Evolutionary conservation across 805 yeast genomes (phyloP).

Genomic region (Priceomyces castillae): DNA sequence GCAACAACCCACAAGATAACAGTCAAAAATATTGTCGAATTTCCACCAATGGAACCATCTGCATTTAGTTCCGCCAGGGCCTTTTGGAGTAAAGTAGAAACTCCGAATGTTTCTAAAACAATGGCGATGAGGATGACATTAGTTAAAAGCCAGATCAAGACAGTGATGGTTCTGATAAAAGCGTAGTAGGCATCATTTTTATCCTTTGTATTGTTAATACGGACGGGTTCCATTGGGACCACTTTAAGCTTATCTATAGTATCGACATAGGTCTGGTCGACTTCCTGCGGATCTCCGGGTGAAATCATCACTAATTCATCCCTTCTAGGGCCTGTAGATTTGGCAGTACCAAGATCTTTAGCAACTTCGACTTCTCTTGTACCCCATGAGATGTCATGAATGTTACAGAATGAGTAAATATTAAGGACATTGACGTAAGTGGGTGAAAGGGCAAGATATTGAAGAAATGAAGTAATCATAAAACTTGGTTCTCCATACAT

Average conservation of each 20-base stretch:
- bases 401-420: slow-evolving; percentile 93
- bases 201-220: slow-evolving; percentile 17
- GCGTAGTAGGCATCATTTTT: slow-evolving; percentile 82
- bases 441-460: slow-evolving; percentile 81
- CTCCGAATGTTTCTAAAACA: slow-evolving; percentile 83
- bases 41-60: slow-evolving; percentile 31
- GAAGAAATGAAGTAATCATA: slow-evolving; percentile 83
- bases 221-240: slow-evolving; percentile 24
- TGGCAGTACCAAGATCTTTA: slow-evolving; percentile 82
- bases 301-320: slow-evolving; percentile 41
- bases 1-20: slow-evolving; percentile 94
- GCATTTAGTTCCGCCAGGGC: slow-evolving; percentile 19
- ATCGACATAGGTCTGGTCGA: slow-evolving; percentile 68
- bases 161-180: slow-evolving; percentile 82
- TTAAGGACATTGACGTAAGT: slow-evolving; percentile 87
- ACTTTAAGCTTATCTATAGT: slow-evolving; percentile 57
- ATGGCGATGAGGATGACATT: slow-evolving; percentile 80
- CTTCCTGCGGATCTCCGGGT: slow-evolving; percentile 74
- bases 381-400: slow-evolving; percentile 97
- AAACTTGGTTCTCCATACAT: slow-evolving; percentile 89
- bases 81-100: slow-evolving; percentile 41
- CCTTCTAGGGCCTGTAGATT: slow-evolving; percentile 42
- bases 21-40: slow-evolving; percentile 69
- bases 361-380: slow-evolving; percentile 76
- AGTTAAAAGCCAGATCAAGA: slow-evolving; percentile 83